phyloP scores from a whole-genome alignment of 2,329 filamentous ascomycete species.

The Stachybotrys chartarum region DNA sequence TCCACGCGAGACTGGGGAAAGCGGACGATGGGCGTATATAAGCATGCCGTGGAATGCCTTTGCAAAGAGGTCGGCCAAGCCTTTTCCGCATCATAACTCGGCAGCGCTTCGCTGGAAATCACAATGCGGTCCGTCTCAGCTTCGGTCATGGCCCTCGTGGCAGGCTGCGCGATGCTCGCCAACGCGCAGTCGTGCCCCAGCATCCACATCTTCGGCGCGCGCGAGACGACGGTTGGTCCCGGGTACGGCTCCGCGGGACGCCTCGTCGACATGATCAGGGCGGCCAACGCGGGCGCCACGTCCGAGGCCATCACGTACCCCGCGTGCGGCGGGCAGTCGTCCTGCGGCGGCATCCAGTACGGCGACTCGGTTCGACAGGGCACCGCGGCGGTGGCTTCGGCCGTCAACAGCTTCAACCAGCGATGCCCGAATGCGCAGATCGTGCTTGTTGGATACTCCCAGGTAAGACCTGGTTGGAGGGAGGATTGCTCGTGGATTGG shows the following conservation, averaged over 20 bases:
- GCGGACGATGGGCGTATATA: too few relatives aligned
- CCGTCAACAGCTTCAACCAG: conserved; percentile 50
- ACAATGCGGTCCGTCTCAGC: not conserved
- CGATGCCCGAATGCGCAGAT: conserved; percentile 50
- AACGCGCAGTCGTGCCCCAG: conserved; percentile 24
- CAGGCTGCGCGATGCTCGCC: conserved; percentile 1
- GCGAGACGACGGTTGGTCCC: conserved; percentile 39
- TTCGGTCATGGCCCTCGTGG: not conserved
- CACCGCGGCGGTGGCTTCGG: conserved; percentile 49
- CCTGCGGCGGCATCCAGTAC: conserved; percentile 53
- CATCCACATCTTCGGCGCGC: conserved; percentile 38
- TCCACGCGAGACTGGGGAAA: too few relatives aligned
- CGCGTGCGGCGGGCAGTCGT: conserved; percentile 53
- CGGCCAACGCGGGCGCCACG: conserved; percentile 41
- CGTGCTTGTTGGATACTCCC: conserved; percentile 56
- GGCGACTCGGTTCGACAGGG: conserved; percentile 51
- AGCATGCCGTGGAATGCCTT: too few relatives aligned
- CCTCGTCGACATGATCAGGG: conserved; percentile 42
- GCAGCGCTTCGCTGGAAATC: too few relatives aligned
- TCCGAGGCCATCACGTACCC: conserved; percentile 51
- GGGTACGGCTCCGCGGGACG: conserved; percentile 45
- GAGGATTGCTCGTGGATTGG: not conserved
- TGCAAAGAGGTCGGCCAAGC: too few relatives aligned
- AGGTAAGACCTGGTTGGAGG: conserved; percentile 27
- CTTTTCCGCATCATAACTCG: too few relatives aligned